Evolutionary conservation across 2,329 filamentous ascomycete genomes (phyloP), one percentile per base, ranked within the genome.

Genomic region (Lasiodiplodia sp.): DNA sequence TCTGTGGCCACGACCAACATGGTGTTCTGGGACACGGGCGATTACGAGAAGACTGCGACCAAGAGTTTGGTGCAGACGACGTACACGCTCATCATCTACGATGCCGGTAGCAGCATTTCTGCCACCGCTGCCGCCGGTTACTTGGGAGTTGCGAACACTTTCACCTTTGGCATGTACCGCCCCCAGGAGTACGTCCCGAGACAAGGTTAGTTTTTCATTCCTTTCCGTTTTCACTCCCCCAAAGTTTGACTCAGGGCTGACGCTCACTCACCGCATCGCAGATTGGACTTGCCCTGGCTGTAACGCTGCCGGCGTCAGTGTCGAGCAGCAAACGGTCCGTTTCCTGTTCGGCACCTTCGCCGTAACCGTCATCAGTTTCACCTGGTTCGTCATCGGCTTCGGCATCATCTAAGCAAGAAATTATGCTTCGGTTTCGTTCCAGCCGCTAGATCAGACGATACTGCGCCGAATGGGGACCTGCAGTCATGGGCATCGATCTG

Each of bases 41-140:
- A 81, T 10, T 87, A 86, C 75, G 81, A 86, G 69, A 67, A 58
- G 40, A 67, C 65, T n/a, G 65, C 65, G n/a, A 67, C 65, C 25
- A 73, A 79, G 10, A 83, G 82, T 11, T 80, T 90, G 66, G 77
- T 89, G 44, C 83, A 80, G 10, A 88, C 88, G 57, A 88, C 84
- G 55, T 91, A 91, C 77, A 91, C 88, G 1, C 81, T 91, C 52
- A 80, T 88, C 67, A 84, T 91, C 68, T 87, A 89, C 73, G 89
- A 91, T 76, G 82, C 86, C 8, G 80, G 82, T 34, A 83, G 83
- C 70, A 84, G 82, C 18, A 79, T 86, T 51, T 86, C 79, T 23
- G 86, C 86, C 4, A 79, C 82, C 21, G 79, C 88, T 2, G 76
- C 75, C 16, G 81, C 88, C 0, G 89, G 89, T 6, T 84, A 89